Evolutionary conservation across 176 grass and related monocot species (phyloP).

Genomic region (Musa itinerans): DNA sequence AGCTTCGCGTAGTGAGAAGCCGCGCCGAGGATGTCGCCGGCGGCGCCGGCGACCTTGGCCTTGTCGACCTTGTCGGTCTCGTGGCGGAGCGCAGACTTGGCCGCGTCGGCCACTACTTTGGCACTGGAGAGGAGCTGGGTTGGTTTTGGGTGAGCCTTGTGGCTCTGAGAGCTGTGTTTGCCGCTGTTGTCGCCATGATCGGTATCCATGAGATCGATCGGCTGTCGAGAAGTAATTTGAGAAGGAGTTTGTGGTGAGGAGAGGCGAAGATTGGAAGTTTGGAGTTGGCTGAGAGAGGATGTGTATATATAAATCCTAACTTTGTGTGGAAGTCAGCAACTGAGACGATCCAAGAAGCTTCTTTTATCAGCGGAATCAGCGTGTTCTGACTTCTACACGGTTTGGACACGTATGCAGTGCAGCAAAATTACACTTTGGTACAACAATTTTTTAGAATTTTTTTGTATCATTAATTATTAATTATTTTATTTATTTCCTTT

Average conservation of each 20-base stretch:
- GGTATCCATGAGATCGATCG: neutral
- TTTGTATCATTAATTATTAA: neutral
- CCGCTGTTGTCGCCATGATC: constrained; percentile 26
- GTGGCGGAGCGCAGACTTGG: constrained; percentile 52
- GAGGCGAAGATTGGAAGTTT: too few relatives aligned
- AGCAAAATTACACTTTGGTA: too few relatives aligned
- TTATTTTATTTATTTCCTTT: neutral
- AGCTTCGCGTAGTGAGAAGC: constrained; percentile 72
- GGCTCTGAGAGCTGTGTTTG: constrained; percentile 19
- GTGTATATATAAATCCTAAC: neutral
- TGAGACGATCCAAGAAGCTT: neutral
- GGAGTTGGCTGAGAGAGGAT: too few relatives aligned
- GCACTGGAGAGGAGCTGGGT: constrained; percentile 69
- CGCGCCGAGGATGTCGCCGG: constrained; percentile 61
- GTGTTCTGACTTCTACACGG: neutral
- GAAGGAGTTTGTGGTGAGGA: too few relatives aligned
- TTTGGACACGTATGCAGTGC: too few relatives aligned
- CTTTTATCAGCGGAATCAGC: neutral
- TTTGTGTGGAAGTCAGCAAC: neutral
- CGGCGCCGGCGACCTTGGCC: constrained; percentile 47
- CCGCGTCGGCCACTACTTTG: constrained; percentile 69
- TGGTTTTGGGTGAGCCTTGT: constrained; percentile 25
- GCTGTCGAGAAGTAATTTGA: neutral
- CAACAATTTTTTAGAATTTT: too few relatives aligned
- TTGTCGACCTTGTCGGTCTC: constrained; percentile 65